Evolutionary conservation across 306 rosid genomes (phyloP), one percentile per base, ranked within the genome.

Genomic region (Medicago ruthenica): DNA sequence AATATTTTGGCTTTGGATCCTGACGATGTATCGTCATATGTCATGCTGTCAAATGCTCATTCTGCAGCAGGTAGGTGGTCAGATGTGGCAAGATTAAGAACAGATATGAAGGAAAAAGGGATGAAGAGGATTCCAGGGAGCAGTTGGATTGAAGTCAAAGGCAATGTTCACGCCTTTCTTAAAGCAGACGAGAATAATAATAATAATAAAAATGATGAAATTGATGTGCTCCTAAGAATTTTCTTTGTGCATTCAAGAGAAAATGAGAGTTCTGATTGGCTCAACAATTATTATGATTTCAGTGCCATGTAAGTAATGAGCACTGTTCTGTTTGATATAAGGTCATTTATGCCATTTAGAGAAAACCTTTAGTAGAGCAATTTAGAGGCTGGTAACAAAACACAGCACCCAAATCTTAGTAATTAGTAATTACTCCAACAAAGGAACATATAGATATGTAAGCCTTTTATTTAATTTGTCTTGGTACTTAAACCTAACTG

Each of bases 21-120:
- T 15, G 88, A 68, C 39, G 97, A 91, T 58, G 95, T 87, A 55
- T 88, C 96, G 0, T 94, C 98, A 0, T 94, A 86, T 78, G 95
- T 94, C 31, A 91, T 94, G 98, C 50, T 94, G 74, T 94, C 97
- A 24, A n/a, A 94, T 83, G 92, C 88, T 48, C 93, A 90, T 86
- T 94, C 97, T 71, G 93, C 89, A 17, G 98, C 95, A 15, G 93
- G 96, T 61, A 85, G 88, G 83, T 94, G 98, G 97, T 84, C 82
- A 40, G 76, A 64, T 1, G 96, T 83, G 24, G 86, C 96, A 22
- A 79, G 37, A 1, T 45, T 88, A 69, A 86, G 98, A 67, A 86
- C 71, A 66, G 93, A 87, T 76, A 94, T 94, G 96, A 88, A 87
- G 81, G 92, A 87, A 76, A 91, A 87, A 66, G 91, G 97, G 70